phyloP scores from a whole-genome alignment of 2,329 filamentous ascomycete species.

The Pseudogymnoascus sp. region DNA sequence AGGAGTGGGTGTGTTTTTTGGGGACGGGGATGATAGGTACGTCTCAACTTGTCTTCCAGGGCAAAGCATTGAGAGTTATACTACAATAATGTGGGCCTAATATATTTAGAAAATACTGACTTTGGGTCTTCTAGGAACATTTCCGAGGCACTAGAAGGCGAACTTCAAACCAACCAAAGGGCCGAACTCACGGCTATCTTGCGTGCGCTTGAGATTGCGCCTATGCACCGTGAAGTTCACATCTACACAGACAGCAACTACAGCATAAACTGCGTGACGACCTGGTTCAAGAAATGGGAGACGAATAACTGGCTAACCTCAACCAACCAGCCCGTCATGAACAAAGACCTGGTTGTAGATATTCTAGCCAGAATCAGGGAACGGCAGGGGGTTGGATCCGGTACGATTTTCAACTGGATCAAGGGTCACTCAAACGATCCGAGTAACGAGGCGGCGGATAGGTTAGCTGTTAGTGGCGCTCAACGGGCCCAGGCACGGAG shows the following conservation, averaged over 20 bases:
- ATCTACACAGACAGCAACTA: conserved; percentile 90
- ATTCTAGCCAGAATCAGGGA: conserved; percentile 66
- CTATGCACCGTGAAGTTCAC: conserved; percentile 58
- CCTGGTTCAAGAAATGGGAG: conserved; percentile 75
- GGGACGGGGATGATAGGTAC: conserved; percentile 46
- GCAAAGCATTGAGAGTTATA: background rate
- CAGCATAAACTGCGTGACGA: conserved; percentile 78
- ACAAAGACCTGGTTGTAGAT: conserved; percentile 73
- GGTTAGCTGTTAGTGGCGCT: conserved; percentile 64
- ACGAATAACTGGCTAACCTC: conserved; percentile 71
- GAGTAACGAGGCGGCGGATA: conserved; percentile 77
- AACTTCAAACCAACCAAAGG: conserved; percentile 81
- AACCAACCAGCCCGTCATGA: conserved; percentile 66
- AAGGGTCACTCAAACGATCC: conserved; percentile 70
- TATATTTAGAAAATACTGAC: background rate
- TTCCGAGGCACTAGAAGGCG: conserved; percentile 27
- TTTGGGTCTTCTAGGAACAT: conserved; percentile 45
- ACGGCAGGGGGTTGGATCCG: conserved; percentile 50
- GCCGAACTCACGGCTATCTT: conserved; percentile 89
- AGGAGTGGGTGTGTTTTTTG: conserved; percentile 60
- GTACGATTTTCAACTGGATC: conserved; percentile 76
- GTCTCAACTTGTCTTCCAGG: conserved; percentile 16
- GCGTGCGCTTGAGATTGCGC: conserved; percentile 71
- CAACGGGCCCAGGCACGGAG: conserved; percentile 4
- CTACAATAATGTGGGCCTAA: background rate